These are phyloP conservation scores for Cunninghamia lanceolata DNA, from an alignment of 75 land plant genomes.

Conservation along the genomic window DNA sequence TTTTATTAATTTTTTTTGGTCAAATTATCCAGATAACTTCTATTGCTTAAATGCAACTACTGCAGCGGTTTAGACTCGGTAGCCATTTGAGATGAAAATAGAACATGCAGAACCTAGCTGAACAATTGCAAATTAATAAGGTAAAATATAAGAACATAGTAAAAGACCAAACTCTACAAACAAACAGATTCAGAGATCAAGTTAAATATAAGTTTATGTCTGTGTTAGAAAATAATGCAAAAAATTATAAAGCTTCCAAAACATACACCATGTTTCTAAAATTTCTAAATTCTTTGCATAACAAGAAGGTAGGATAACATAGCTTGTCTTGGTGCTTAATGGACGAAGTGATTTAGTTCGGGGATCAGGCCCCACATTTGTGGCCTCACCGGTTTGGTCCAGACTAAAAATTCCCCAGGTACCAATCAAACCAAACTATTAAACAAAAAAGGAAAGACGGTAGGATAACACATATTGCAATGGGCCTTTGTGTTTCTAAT, in stretches of 20 bases:
- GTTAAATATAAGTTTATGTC: neutral
- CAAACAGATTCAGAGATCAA: neutral
- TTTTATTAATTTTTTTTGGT: too few species aligned
- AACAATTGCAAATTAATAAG: neutral
- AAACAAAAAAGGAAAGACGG: too few species aligned
- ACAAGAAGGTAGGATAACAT: neutral
- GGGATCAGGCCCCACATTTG: too few species aligned
- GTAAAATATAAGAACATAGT: neutral
- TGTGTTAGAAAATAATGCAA: neutral
- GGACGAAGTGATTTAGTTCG: too few species aligned
- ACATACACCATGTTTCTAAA: neutral
- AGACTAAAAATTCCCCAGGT: too few species aligned
- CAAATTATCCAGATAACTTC: neutral
- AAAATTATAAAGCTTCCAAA: neutral
- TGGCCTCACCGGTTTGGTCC: too few species aligned
- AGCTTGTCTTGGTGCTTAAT: neutral
- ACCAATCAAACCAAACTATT: too few species aligned
- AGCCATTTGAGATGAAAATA: neutral
- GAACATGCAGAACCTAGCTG: neutral
- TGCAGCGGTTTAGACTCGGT: neutral
- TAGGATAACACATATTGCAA: neutral
- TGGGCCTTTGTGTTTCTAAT: neutral
- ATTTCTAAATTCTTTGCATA: neutral
- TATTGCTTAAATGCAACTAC: neutral
- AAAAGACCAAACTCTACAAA: neutral